Evolutionary conservation across 1,284 basidiomycete genomes (phyloP).

Genomic region (Phlebopus sp.): DNA sequence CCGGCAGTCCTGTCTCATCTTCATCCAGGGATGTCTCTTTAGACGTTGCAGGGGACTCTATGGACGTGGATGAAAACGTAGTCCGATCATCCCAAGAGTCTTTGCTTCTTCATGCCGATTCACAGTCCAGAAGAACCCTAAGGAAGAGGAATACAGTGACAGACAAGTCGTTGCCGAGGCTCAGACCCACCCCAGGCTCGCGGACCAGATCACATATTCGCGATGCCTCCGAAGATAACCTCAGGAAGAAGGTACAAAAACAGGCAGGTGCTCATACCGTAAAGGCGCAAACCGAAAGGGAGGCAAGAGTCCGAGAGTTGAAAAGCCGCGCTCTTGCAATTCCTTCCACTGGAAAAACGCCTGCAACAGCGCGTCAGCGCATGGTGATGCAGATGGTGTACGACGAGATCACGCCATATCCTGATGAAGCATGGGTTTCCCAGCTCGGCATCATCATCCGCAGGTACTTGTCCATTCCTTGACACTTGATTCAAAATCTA

Average conservation of each 20-base stretch:
- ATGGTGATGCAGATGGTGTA: conserved; percentile 56
- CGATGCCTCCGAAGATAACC: conserved; percentile 24
- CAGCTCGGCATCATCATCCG: conserved; percentile 47
- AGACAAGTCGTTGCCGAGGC: conserved; percentile 25
- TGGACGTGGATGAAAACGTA: conserved; percentile 25
- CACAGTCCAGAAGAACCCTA: conserved; percentile 25
- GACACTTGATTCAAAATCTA: conserved; percentile 12
- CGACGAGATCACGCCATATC: conserved; percentile 59
- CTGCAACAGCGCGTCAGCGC: conserved; percentile 51
- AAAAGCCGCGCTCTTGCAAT: conserved; percentile 46
- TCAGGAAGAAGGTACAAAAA: conserved; percentile 28
- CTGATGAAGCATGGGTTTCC: conserved; percentile 49
- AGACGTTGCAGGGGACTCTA: conserved; percentile 21
- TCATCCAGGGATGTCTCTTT: conserved; percentile 34
- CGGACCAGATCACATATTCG: conserved; percentile 26
- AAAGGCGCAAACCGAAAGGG: conserved; percentile 28
- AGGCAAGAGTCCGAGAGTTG: conserved; percentile 34
- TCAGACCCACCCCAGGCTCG: conserved; percentile 21
- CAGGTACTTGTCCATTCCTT: conserved; percentile 34
- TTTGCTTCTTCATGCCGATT: conserved; percentile 20
- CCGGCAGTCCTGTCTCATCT: conserved; percentile 30
- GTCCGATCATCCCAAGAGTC: conserved; percentile 29
- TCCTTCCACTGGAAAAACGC: conserved; percentile 53
- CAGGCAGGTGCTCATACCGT: conserved; percentile 17
- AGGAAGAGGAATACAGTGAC: conserved; percentile 18